Base-by-base conservation (phyloP, 140 eudicot genomes). In the Cichorium intybus region DNA sequence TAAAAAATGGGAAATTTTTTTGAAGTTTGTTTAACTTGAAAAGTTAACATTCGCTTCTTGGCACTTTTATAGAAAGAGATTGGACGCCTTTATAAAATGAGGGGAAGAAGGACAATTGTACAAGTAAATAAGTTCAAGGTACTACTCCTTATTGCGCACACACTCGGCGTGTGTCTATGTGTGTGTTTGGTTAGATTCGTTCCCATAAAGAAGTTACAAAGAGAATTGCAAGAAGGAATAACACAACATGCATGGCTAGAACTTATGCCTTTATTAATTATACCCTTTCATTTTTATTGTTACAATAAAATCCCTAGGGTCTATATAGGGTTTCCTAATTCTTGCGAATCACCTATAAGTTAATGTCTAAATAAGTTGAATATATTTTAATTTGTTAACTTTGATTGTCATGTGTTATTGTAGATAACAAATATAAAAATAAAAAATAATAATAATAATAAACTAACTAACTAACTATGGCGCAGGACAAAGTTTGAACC, bases 231-330 rank as follows among this genome's bases (percentile, higher is more conserved):
- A 51, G 29, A 61, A 61, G 59, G 79, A 74, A 74, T 74, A 66
- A 46, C 74, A 34, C 79, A 74, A 74, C 74, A 65, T 74, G 79
- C 79, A 74, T 74, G 68, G 60, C 62, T 66, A 48, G 73, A 57
- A 18, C 57, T 73, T 73, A 8, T 56, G 31, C 24, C 67, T 73
- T 64, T 74, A 34, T 66, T 41, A 21, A 72, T 28, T 52, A 24
- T 26, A 26, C 56, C 33, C 29, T 16, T 14, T 20, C 11, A 33
- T 11, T 60, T 33, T 60, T 16, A 60, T n/a, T 17, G 46, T 56
- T 26, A 56, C 43, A 26, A 56, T n/a, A n/a, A n/a, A n/a, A n/a
- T n/a, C n/a, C n/a, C n/a, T n/a, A n/a, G n/a, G n/a, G n/a, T n/a
- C n/a, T n/a, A n/a, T n/a, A n/a, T n/a, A n/a, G n/a, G n/a, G n/a